Conservation (phyloP, 2,329 filamentous ascomycete genomes). For the Ceratocystis colombiana region DNA sequence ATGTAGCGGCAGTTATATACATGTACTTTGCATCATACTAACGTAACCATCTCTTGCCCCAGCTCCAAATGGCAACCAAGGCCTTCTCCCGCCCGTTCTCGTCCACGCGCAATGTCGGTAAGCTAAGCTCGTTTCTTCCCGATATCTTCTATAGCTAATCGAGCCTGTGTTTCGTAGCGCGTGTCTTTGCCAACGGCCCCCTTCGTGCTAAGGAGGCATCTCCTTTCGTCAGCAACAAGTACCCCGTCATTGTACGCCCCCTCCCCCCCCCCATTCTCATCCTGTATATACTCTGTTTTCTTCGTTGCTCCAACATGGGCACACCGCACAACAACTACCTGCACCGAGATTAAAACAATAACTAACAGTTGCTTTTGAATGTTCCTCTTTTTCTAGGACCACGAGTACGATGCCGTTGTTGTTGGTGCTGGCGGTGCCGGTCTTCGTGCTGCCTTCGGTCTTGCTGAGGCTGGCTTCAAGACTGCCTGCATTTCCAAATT, state of each 20-base stretch:
- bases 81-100: slow-evolving; percentile 71
- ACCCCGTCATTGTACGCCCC: slow-evolving; percentile 75
- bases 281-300: neutral
- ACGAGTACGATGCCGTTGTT: slow-evolving; percentile 97
- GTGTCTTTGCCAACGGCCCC: slow-evolving; percentile 75
- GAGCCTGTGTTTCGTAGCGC: slow-evolving; percentile 43
- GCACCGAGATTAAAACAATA: neutral
- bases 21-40: slow-evolving; percentile 24
- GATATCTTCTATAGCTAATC: neutral
- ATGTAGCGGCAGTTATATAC: neutral
- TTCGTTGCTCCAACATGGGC: too few species aligned
- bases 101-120: slow-evolving; percentile 70
- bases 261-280: slow-evolving; percentile 4
- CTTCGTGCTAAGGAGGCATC: slow-evolving; percentile 90
- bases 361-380: neutral
- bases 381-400: slow-evolving; percentile 52
- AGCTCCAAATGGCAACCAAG: slow-evolving; percentile 32
- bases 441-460: slow-evolving; percentile 72
- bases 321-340: too few species aligned
- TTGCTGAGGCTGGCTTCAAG: slow-evolving; percentile 82
- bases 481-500: slow-evolving; percentile 81
- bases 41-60: neutral
- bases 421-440: slow-evolving; percentile 76
- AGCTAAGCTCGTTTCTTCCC: slow-evolving; percentile 30
- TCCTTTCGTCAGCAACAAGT: slow-evolving; percentile 76